Base-by-base conservation (phyloP, 805 yeast species). In the Candida krabiensis region DNA sequence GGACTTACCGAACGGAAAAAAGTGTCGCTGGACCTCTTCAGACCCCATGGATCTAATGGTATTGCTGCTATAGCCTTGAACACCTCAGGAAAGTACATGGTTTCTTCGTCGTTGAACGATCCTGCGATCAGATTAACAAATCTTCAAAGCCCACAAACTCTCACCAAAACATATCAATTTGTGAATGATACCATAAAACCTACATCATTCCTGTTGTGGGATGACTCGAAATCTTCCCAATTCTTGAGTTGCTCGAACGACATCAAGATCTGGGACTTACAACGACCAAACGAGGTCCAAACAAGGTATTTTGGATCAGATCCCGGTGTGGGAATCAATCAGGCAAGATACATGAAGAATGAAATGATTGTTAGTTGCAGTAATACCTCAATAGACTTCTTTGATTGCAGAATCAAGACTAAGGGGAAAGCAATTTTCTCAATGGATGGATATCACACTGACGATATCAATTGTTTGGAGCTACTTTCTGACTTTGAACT, bases 231-330 rank as follows among this genome's bases (percentile, higher is more conserved):
- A 28, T 4, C 42, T 6, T 33, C 33, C 13, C 43, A 31, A 28
- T 34, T 46, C 18, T 19, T 41, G 22, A 40, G 46, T 15, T 46
- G 48, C 26, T 49, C 51, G 11, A 48, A 43, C 16, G 46, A 38
- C 28, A 28, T 44, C 32, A 46, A 44, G 26, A 14, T 49, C 13
- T 46, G 46, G 47, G 53, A 49, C 19, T 14, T 37, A 18, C 34
- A 24, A 39, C 35, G 37, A 28, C 28, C 18, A 16, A 30, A 15
- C 25, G 21, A 19, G 35, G 9, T 29, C n/a, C 19, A 13, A 9
- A 7, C 26, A n/a, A 7, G 36, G 9, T 13, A 14, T 17, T 23
- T 9, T 9, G 13, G 21, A 11, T 9, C 22, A 7, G 19, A 8
- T 14, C 4, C 17, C 19, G 39, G 37, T 14, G 16, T 19, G n/a